phyloP scores from a whole-genome alignment of 176 grass and related monocot species.

The Ensete glaucum region DNA sequence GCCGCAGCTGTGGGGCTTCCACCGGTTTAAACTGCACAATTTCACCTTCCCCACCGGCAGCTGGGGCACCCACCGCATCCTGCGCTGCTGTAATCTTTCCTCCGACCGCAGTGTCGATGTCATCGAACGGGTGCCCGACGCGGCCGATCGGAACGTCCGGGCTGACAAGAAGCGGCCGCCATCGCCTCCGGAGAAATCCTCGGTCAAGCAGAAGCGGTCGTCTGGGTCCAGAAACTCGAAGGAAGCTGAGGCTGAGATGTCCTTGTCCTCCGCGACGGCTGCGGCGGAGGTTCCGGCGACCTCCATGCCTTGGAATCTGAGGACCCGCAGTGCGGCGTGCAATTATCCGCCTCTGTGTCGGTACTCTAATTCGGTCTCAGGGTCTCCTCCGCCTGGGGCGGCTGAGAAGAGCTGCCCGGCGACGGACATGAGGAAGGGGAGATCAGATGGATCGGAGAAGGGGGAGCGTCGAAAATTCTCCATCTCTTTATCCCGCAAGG shows the following conservation, averaged over 20 bases:
- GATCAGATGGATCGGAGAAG: background rate
- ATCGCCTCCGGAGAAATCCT: background rate
- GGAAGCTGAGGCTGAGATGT: background rate
- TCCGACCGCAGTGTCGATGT: background rate
- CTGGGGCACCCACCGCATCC: background rate
- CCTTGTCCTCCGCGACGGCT: background rate
- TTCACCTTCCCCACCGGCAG: background rate
- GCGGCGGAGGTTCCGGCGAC: background rate
- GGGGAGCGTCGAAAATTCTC: conserved; percentile 25
- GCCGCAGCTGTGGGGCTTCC: background rate
- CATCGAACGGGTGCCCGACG: background rate
- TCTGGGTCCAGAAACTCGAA: background rate
- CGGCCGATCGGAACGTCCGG: background rate
- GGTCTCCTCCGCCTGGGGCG: background rate
- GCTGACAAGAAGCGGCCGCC: background rate
- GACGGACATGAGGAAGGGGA: background rate
- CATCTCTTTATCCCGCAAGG: conserved; percentile 39
- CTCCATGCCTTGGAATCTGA: conserved; percentile 11
- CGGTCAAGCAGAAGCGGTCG: background rate
- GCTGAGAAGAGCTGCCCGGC: background rate
- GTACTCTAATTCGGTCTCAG: conserved; percentile 7
- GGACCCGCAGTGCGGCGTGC: conserved; percentile 13
- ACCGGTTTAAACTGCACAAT: background rate
- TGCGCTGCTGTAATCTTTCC: background rate
- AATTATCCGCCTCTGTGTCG: background rate